phyloP scores from a whole-genome alignment of 257 asterid genomes.

The Capsicum pubescens region DNA sequence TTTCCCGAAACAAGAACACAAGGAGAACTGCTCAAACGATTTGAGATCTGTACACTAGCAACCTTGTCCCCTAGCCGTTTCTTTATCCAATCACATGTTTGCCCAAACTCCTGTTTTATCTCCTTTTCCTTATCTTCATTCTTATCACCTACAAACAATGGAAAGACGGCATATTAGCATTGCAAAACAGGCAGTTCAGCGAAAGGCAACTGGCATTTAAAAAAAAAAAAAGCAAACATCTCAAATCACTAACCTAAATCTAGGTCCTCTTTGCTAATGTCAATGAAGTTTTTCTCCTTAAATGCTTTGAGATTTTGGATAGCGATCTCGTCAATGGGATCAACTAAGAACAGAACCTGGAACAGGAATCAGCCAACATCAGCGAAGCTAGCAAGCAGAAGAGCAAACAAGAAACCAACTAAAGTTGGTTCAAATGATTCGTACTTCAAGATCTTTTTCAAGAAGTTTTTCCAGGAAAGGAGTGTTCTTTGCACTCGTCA shows the following conservation, averaged over 20 bases:
- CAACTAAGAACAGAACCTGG: conserved; percentile 92
- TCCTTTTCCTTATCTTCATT: conserved; percentile 86
- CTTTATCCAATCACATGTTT: conserved; percentile 93
- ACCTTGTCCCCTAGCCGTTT: conserved; percentile 79
- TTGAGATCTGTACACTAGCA: conserved; percentile 90
- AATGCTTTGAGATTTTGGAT: conserved; percentile 82
- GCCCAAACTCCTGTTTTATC: conserved; percentile 86
- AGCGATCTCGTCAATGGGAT: conserved; percentile 95
- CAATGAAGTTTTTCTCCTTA: conserved; percentile 88
- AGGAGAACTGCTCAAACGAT: conserved; percentile 88
- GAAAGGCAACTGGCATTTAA: not conserved
- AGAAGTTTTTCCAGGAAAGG: conserved; percentile 94
- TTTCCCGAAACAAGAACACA: conserved; percentile 98
- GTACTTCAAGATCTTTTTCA: conserved; percentile 91
- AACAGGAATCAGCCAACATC: conserved; percentile 22
- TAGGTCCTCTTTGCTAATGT: conserved; percentile 94
- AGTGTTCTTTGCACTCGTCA: conserved; percentile 84
- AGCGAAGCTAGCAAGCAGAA: conserved; percentile 10
- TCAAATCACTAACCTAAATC: conserved; percentile 76
- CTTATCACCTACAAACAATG: conserved; percentile 71
- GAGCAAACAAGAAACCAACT: conserved; percentile 18
- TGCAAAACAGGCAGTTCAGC: not conserved
- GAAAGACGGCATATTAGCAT: conserved; percentile 26
- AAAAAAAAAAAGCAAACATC: conserved; percentile 7
- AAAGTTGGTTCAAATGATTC: conserved; percentile 27